These are phyloP conservation scores for Lecanicillium sp. DNA, from an alignment of 2,329 filamentous ascomycete genomes.

Conservation along the genomic window DNA sequence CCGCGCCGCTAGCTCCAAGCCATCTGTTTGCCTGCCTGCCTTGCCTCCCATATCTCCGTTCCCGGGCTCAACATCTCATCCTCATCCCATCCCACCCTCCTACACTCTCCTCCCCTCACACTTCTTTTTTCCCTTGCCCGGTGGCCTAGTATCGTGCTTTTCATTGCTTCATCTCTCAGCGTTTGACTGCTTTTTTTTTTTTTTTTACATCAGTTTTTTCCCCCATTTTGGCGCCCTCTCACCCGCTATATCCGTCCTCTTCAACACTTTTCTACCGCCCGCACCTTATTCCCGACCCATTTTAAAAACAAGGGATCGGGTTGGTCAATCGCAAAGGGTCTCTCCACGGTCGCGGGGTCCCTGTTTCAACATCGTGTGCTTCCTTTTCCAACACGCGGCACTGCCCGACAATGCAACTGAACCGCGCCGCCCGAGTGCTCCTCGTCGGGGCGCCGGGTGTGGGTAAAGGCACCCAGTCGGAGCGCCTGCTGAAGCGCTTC, in stretches of 20 bases:
- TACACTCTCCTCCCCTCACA: background rate
- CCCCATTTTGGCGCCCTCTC: too few species aligned
- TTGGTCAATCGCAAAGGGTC: slow-evolving; percentile 1
- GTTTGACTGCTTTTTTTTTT: background rate
- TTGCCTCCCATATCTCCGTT: slow-evolving; percentile 9
- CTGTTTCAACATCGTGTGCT: background rate
- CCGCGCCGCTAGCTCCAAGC: too few species aligned
- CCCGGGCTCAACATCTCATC: slow-evolving; percentile 13
- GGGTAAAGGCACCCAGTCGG: slow-evolving; percentile 93
- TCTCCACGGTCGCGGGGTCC: slow-evolving; percentile 5
- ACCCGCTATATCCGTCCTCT: background rate
- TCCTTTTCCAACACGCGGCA: background rate
- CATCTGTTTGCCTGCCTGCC: background rate
- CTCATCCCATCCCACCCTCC: background rate
- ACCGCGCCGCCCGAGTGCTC: slow-evolving; percentile 83
- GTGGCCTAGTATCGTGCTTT: background rate
- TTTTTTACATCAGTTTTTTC: background rate
- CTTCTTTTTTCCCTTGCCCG: background rate
- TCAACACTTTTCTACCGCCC: background rate
- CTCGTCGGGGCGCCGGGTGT: slow-evolving; percentile 94
- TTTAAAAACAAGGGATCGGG: slow-evolving; percentile 4
- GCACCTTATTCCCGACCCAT: slow-evolving; percentile 5
- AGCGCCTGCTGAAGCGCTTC: slow-evolving; percentile 79
- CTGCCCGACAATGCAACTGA: slow-evolving; percentile 52
- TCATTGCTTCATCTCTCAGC: background rate